phyloP scores from a whole-genome alignment of 2,329 filamentous ascomycete genomes.

The Leptographium procerum region DNA sequence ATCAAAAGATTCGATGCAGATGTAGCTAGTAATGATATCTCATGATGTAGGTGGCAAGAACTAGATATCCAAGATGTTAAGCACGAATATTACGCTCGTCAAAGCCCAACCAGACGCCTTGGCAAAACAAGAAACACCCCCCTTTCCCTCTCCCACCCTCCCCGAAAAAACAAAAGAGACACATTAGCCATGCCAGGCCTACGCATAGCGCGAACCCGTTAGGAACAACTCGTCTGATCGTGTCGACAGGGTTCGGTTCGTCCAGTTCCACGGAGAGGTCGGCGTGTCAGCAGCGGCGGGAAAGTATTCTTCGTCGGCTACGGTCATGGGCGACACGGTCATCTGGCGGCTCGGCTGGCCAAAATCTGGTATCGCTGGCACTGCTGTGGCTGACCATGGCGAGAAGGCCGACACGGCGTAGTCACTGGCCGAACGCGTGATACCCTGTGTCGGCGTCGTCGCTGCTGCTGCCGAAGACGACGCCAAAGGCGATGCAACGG shows the following conservation, averaged over 20 bases:
- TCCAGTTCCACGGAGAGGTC: constrained; percentile 8
- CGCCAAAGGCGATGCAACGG: constrained; percentile 5
- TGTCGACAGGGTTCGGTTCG: constrained; percentile 26
- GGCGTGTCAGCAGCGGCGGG: constrained; percentile 10
- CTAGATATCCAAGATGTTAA: too few species aligned
- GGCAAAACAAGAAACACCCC: not conserved
- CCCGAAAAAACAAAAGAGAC: not conserved
- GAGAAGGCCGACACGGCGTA: constrained; percentile 27
- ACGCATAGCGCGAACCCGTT: not conserved
- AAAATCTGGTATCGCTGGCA: not conserved
- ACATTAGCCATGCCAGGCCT: not conserved
- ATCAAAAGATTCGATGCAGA: too few species aligned
- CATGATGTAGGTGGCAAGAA: too few species aligned
- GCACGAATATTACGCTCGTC: too few species aligned
- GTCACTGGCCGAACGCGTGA: not conserved
- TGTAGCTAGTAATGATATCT: too few species aligned
- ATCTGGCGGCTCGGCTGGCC: not conserved
- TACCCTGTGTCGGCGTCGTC: not conserved
- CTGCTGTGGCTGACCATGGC: constrained; percentile 8
- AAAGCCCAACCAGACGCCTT: not conserved
- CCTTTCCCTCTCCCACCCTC: too few species aligned
- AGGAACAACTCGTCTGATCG: constrained; percentile 31
- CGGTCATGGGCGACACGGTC: constrained; percentile 7
- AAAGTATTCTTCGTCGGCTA: constrained; percentile 13
- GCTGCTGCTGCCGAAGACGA: not conserved